phyloP scores from a whole-genome alignment of 148 eudicot genomes.

The Vaccinium macrocarpon region DNA sequence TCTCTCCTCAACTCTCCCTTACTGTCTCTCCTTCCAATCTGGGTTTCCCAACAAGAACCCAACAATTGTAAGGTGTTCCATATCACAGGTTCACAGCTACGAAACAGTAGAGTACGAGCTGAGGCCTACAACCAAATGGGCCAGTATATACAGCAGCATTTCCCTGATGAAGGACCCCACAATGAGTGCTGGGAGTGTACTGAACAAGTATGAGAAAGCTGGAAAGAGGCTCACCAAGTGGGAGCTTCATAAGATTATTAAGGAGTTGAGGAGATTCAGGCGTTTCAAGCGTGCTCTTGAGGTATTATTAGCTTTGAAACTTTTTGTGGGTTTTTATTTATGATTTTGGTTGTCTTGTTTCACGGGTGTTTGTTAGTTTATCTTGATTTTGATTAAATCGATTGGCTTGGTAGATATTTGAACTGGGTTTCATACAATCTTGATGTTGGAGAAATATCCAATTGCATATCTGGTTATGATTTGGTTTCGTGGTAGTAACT shows the following conservation, averaged over 20 bases:
- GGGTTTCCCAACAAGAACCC: slow-evolving; percentile 34
- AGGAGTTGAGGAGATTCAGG: slow-evolving; percentile 66
- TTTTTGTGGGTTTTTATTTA: background rate
- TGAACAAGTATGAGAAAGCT: slow-evolving; percentile 57
- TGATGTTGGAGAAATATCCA: slow-evolving; percentile 1
- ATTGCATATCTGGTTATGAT: background rate
- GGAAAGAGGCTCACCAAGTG: slow-evolving; percentile 67
- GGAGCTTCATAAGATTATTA: slow-evolving; percentile 74
- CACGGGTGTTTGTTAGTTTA: slow-evolving; percentile 1
- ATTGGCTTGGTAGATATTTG: background rate
- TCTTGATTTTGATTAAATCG: slow-evolving; percentile 1
- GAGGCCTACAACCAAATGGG: slow-evolving; percentile 46
- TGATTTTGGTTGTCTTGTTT: background rate
- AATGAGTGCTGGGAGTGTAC: slow-evolving; percentile 41
- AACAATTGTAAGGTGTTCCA: slow-evolving; percentile 27
- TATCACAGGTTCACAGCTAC: slow-evolving; percentile 34
- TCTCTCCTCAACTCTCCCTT: slow-evolving; percentile 24
- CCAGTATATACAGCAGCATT: slow-evolving; percentile 46
- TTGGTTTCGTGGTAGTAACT: background rate
- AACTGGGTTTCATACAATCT: background rate
- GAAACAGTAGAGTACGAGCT: slow-evolving; percentile 45
- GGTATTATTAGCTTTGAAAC: slow-evolving; percentile 35
- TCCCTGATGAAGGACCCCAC: slow-evolving; percentile 43
- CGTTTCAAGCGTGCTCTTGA: slow-evolving; percentile 64
- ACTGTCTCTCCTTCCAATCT: slow-evolving; percentile 36